Evolutionary conservation across 176 grass and related monocot genomes (phyloP).

Genomic region (Aegilops longissima): DNA sequence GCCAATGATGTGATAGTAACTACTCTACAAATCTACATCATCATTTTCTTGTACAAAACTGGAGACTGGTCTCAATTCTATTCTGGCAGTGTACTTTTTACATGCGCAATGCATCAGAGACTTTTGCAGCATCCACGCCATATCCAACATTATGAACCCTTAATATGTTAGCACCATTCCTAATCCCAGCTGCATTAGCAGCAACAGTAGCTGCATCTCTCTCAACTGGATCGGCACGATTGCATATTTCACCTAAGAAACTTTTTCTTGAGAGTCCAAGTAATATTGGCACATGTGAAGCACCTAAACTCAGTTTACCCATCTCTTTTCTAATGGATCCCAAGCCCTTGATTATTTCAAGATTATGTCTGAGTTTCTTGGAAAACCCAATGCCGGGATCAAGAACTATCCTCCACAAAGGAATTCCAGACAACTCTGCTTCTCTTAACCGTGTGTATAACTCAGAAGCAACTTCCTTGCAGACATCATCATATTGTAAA

Average conservation of each 20-base stretch:
- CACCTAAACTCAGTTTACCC: slow-evolving; percentile 59
- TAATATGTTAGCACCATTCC: slow-evolving; percentile 81
- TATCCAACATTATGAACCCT: slow-evolving; percentile 75
- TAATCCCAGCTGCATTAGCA: slow-evolving; percentile 43
- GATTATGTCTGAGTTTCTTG: slow-evolving; percentile 57
- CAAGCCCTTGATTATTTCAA: slow-evolving; percentile 58
- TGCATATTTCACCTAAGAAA: slow-evolving; percentile 77
- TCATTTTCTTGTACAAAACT: slow-evolving; percentile 20
- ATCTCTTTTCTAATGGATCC: slow-evolving; percentile 57
- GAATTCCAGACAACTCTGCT: slow-evolving; percentile 71
- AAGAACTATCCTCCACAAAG: slow-evolving; percentile 81
- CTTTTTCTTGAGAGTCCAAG: slow-evolving; percentile 76
- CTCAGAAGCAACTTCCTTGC: slow-evolving; percentile 74
- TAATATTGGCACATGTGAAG: slow-evolving; percentile 72
- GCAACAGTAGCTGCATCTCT: slow-evolving; percentile 64
- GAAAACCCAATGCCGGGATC: slow-evolving; percentile 95
- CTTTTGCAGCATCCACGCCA: slow-evolving; percentile 58
- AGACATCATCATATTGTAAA: slow-evolving; percentile 67
- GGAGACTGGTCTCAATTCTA: neutral
- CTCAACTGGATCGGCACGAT: slow-evolving; percentile 42
- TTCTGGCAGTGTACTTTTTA: neutral
- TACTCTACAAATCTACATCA: neutral
- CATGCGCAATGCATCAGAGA: slow-evolving; percentile 47
- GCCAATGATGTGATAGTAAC: neutral
- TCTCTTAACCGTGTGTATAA: slow-evolving; percentile 48